Conservation (phyloP, 2,329 filamentous ascomycete species). For the Talaromyces sp. region DNA sequence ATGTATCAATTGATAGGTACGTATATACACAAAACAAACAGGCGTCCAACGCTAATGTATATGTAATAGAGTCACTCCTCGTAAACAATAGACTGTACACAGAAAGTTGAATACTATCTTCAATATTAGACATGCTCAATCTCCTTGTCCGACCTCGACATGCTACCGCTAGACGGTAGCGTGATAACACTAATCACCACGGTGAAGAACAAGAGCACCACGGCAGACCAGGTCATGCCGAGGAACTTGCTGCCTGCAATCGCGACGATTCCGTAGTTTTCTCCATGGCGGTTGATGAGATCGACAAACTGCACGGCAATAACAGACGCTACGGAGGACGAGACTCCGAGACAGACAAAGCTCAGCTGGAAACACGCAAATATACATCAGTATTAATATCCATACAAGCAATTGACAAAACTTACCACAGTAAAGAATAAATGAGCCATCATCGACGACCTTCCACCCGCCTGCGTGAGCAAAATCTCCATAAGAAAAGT, state of each 20-base stretch:
- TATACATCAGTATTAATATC: slow-evolving; percentile 1
- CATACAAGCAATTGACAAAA: slow-evolving; percentile 4
- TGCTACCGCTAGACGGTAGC: slow-evolving; percentile 16
- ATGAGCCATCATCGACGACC: slow-evolving; percentile 46
- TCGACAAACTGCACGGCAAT: slow-evolving; percentile 49
- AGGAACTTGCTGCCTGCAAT: slow-evolving; percentile 51
- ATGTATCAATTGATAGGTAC: neutral
- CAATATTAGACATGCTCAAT: slow-evolving; percentile 2
- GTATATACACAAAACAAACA: neutral
- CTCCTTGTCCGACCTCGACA: slow-evolving; percentile 10
- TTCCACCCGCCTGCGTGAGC: slow-evolving; percentile 41
- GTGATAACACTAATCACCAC: slow-evolving; percentile 25
- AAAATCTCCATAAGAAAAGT: slow-evolving; percentile 43
- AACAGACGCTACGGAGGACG: slow-evolving; percentile 69
- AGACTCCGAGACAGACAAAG: slow-evolving; percentile 59
- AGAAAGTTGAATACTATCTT: neutral
- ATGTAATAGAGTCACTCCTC: neutral
- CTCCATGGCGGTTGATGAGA: slow-evolving; percentile 50
- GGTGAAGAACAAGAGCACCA: slow-evolving; percentile 28
- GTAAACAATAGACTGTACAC: neutral
- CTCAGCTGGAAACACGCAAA: slow-evolving; percentile 33
- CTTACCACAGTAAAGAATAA: slow-evolving; percentile 42
- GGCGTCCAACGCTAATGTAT: neutral
- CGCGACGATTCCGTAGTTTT: slow-evolving; percentile 45
- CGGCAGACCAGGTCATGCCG: slow-evolving; percentile 55